phyloP scores from a whole-genome alignment of 2,329 filamentous ascomycete species.

The Talaromyces sp. region DNA sequence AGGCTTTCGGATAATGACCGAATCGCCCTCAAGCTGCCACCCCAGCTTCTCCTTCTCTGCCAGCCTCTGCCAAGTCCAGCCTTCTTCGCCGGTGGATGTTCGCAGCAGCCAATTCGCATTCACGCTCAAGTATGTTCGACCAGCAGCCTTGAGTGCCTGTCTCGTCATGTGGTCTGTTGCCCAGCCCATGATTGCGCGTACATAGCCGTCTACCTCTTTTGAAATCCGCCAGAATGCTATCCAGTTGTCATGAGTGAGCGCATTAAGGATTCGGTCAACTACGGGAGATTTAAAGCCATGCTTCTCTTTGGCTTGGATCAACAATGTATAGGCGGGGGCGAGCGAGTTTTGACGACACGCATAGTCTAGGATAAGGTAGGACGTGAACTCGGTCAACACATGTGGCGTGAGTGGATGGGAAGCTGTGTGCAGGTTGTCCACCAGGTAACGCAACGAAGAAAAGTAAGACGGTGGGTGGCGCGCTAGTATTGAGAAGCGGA shows the following conservation, averaged over 20 bases:
- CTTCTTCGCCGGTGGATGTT: slow-evolving; percentile 43
- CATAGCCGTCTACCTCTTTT: slow-evolving; percentile 74
- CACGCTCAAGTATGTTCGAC: slow-evolving; percentile 73
- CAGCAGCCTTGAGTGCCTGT: slow-evolving; percentile 83
- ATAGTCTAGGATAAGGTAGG: slow-evolving; percentile 81
- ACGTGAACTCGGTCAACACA: slow-evolving; percentile 75
- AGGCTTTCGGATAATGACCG: slow-evolving; percentile 70
- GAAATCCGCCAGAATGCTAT: slow-evolving; percentile 71
- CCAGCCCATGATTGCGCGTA: slow-evolving; percentile 76
- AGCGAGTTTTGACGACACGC: slow-evolving; percentile 80
- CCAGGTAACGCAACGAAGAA: slow-evolving; percentile 76
- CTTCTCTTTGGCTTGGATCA: slow-evolving; percentile 46
- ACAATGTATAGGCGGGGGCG: slow-evolving; percentile 68
- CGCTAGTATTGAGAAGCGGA: slow-evolving; percentile 76
- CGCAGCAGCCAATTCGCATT: slow-evolving; percentile 70
- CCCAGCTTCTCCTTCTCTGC: slow-evolving; percentile 69
- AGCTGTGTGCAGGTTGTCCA: slow-evolving; percentile 66
- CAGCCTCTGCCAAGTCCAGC: slow-evolving; percentile 68
- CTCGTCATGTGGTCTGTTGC: slow-evolving; percentile 71
- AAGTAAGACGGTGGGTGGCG: slow-evolving; percentile 86
- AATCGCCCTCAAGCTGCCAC: slow-evolving; percentile 74
- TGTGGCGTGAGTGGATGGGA: slow-evolving; percentile 65
- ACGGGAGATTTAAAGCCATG: slow-evolving; percentile 66
- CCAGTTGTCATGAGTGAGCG: slow-evolving; percentile 80
- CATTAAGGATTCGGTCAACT: slow-evolving; percentile 66